Percentiles rank a stretch among this genome's conserved stretches.
phyloP scores from a whole-genome alignment of 495 filamentous ascomycete genomes.

The Aspergillus heteromorphus region DNA sequence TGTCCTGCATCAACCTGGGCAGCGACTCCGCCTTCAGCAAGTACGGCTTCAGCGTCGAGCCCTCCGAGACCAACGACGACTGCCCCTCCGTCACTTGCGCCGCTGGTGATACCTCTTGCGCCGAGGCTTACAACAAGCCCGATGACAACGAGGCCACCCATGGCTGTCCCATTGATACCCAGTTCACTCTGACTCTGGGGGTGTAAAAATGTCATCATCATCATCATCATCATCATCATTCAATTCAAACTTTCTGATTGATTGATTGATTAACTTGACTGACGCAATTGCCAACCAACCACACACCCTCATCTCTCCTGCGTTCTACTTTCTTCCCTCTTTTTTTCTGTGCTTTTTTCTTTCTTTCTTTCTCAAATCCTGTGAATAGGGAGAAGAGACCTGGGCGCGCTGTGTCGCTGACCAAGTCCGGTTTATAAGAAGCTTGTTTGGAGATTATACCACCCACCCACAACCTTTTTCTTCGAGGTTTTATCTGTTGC shows the following conservation, averaged over 20 bases:
- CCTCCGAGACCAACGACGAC: slow-evolving; percentile 17
- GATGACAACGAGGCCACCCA: slow-evolving; percentile 42
- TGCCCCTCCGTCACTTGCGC: slow-evolving; percentile 37
- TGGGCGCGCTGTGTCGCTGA: no score
- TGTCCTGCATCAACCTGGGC: slow-evolving; percentile 42
- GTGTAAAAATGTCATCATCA: no score
- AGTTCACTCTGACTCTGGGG: slow-evolving; percentile 33
- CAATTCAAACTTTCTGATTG: no score
- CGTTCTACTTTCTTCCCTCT: no score
- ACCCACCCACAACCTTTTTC: neutral
- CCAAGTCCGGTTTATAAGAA: no score
- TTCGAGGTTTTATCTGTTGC: neutral
- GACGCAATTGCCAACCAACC: no score
- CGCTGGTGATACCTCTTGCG: slow-evolving; percentile 33
- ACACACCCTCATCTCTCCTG: no score
- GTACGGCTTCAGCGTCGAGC: slow-evolving; percentile 36
- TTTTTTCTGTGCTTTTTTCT: neutral
- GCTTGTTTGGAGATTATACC: no score
- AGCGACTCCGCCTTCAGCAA: slow-evolving; percentile 33
- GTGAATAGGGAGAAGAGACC: no score
- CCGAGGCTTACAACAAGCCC: slow-evolving; percentile 38
- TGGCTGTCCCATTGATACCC: slow-evolving; percentile 41
- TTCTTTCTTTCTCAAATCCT: neutral
- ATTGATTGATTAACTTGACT: no score
- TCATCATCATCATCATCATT: no score